Conservation (phyloP, 2,329 filamentous ascomycete genomes). For the Pestalotiopsis fici region DNA sequence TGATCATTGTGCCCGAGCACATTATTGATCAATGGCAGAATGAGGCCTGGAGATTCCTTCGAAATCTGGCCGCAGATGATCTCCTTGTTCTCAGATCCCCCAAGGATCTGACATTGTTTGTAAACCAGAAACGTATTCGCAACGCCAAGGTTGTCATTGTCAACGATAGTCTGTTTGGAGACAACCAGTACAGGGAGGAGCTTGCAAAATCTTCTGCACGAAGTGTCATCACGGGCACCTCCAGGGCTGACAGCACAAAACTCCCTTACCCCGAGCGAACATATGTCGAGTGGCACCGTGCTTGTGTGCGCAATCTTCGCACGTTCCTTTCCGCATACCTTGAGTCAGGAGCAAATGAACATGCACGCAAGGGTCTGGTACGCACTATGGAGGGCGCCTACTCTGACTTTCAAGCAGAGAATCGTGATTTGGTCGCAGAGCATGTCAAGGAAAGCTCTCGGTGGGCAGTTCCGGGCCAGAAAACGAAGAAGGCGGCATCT, state of each 20-base stretch:
- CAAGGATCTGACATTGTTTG: not conserved
- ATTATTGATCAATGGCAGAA: conserved; percentile 39
- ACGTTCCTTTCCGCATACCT: not conserved
- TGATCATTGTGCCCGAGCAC: conserved; percentile 41
- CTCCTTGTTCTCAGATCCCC: not conserved
- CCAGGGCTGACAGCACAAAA: conserved; percentile 8
- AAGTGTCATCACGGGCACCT: conserved; percentile 2
- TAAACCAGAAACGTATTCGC: conserved; percentile 16
- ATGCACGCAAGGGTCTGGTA: not conserved
- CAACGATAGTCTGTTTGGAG: conserved; percentile 26
- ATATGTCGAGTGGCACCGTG: conserved; percentile 6
- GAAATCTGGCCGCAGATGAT: not conserved
- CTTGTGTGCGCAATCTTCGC: not conserved
- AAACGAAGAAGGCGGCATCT: not conserved
- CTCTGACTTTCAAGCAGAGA: not conserved
- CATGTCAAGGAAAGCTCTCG: not conserved
- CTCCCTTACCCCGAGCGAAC: not conserved
- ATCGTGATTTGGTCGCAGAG: not conserved
- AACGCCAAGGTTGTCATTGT: conserved; percentile 39
- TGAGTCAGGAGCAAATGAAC: too few species aligned
- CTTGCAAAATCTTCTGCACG: conserved; percentile 14
- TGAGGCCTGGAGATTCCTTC: conserved; percentile 32
- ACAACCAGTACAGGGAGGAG: conserved; percentile 14
- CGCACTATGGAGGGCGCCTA: not conserved
- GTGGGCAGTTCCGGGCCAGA: not conserved